These are phyloP conservation scores for Penicillium digitatum DNA, from an alignment of 2,329 filamentous ascomycete genomes.

Conservation along the genomic window DNA sequence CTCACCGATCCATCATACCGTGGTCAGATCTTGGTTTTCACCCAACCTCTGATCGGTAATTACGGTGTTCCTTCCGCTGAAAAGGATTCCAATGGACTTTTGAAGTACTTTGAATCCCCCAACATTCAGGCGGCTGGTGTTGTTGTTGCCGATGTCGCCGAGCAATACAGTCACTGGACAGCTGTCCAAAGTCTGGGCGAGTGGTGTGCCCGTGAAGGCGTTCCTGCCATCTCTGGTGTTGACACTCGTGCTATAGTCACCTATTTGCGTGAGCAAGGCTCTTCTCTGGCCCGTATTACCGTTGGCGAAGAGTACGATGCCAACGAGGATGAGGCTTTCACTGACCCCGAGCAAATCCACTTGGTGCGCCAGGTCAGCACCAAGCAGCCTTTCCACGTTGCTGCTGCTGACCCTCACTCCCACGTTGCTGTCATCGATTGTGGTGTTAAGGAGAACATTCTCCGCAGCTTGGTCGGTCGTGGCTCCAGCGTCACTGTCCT, in stretches of 20 bases:
- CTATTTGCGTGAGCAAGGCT: conserved; percentile 90
- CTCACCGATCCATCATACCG: conserved; percentile 67
- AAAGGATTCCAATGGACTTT: conserved; percentile 80
- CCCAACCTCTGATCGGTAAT: conserved; percentile 95
- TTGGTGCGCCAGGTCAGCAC: conserved; percentile 94
- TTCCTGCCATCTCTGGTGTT: conserved; percentile 93
- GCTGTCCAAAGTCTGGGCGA: conserved; percentile 88
- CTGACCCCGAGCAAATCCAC: conserved; percentile 95
- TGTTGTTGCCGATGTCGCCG: conserved; percentile 89
- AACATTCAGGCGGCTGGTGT: conserved; percentile 96
- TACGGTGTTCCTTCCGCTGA: conserved; percentile 88
- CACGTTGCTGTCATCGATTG: conserved; percentile 96
- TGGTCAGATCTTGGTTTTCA: conserved; percentile 93
- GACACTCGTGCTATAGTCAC: conserved; percentile 97
- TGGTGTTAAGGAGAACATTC: conserved; percentile 99
- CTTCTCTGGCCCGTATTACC: conserved; percentile 88
- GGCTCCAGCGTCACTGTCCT: conserved; percentile 91
- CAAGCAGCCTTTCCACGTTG: conserved; percentile 95
- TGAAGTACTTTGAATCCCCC: conserved; percentile 97
- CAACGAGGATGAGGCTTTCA: conserved; percentile 92
- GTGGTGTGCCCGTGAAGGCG: conserved; percentile 94
- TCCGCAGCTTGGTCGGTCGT: conserved; percentile 86
- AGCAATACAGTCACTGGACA: conserved; percentile 97
- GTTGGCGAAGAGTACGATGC: conserved; percentile 98
- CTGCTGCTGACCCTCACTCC: conserved; percentile 74